Evolutionary conservation across 2,329 filamentous ascomycete species (phyloP).

Genomic region (Monascus ruber): DNA sequence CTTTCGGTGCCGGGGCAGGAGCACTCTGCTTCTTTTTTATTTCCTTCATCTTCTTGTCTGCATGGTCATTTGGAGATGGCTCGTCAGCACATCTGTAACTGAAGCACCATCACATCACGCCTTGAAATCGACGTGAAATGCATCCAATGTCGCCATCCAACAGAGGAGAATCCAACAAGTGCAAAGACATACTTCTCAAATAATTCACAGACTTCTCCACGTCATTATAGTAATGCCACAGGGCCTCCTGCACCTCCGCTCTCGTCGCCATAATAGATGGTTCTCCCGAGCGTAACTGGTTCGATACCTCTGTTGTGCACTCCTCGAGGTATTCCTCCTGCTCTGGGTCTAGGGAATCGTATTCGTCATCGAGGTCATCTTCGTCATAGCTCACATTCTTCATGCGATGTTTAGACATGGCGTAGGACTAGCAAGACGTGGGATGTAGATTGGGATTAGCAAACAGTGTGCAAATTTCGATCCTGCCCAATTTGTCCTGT

Average conservation of each 20-base stretch:
- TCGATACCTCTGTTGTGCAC: constrained; percentile 56
- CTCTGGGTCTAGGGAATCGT: constrained; percentile 31
- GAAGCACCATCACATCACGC: too few relatives aligned
- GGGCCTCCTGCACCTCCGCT: constrained; percentile 69
- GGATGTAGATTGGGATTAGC: too few relatives aligned
- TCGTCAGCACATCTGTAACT: too few relatives aligned
- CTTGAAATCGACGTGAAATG: too few relatives aligned
- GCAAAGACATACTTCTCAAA: constrained; percentile 48
- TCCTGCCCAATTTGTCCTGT: too few relatives aligned
- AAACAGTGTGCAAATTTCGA: too few relatives aligned
- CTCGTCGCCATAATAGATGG: constrained; percentile 51
- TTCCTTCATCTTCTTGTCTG: constrained; percentile 28
- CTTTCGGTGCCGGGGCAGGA: constrained; percentile 2
- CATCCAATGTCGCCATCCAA: background rate
- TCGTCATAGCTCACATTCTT: constrained; percentile 34
- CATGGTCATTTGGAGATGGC: background rate
- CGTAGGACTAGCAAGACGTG: background rate
- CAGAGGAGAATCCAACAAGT: background rate
- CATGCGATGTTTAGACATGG: constrained; percentile 36
- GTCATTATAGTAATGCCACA: constrained; percentile 97
- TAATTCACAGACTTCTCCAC: constrained; percentile 75
- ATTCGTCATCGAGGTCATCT: constrained; percentile 30
- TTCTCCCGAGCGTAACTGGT: constrained; percentile 50
- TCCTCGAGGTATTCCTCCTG: constrained; percentile 48
- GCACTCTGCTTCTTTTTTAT: constrained; percentile 19